Base-by-base conservation (phyloP, 257 asterid genomes). In the Solanum megistacrolobum region DNA sequence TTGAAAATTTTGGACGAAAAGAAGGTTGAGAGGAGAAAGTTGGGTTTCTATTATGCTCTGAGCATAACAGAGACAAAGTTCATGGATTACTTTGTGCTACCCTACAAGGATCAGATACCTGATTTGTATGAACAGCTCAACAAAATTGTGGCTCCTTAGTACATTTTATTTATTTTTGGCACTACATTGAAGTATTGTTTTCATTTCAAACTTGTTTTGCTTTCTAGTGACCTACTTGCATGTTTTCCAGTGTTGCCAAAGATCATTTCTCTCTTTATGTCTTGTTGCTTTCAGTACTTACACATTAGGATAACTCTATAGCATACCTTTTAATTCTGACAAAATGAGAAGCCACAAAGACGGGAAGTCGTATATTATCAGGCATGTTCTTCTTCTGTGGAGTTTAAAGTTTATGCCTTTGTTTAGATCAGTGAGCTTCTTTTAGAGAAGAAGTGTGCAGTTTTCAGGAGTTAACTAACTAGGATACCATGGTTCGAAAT, bases 1-100 rank as follows among this genome's bases (percentile, higher is more conserved):
- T 5, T 90, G 55, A 86, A 88, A 7, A 62, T 83, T 82, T 79
- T 90, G 86, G 31, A 23, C 8, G 90, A 86, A 84, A 90, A 73
- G 83, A 86, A 86, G 78, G 82, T 90, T 78, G 12, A 12, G 4
- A 48, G 71, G 43, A 73, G n/a, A 29, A 88, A 5, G 21, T 39
- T 1, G 12, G 21, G 12, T 27, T 62, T 71, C 20, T 65, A 38
- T 55, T 2, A 29, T 41, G 32, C 14, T 27, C 5, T 81, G 12
- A 3, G 4, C 18, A 1, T 71, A 6, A 1, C 87, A 16, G 89
- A 90, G 6, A 4, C 60, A 6, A 68, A 85, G 73, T 87, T 89
- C 73, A 23, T 48, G 13, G 35, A 60, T 25, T 12, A 6, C 55
- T 89, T 41, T 39, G 73, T 89, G 78, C 86, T 85, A 25, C 90